A percentile compares a stretch with the other conserved stretches of the same genome.
Evolutionary conservation across 371 early-diverging fungal species (phyloP).

Genomic region (Sporodiniella umbellata): DNA sequence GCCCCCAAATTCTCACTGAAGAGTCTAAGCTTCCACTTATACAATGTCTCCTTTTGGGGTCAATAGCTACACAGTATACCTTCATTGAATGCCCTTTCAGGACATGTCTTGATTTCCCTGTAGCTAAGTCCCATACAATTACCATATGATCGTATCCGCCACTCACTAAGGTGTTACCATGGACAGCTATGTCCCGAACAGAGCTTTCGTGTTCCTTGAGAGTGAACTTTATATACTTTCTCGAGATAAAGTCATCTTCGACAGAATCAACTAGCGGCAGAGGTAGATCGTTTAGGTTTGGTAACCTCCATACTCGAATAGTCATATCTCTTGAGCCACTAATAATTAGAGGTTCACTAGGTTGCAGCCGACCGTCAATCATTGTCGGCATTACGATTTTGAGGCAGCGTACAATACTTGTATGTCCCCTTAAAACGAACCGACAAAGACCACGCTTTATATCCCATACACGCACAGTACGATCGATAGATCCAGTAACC

Average conservation of each 20-base stretch:
- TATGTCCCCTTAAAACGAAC: constrained; percentile 91
- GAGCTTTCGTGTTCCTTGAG: constrained; percentile 87
- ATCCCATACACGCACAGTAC: constrained; percentile 97
- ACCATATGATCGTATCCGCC: constrained; percentile 97
- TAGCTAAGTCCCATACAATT: constrained; percentile 88
- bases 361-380: constrained; percentile 53
- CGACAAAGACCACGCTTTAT: constrained; percentile 83
- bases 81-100: constrained; percentile 85
- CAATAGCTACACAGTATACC: constrained; percentile 91
- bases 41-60: constrained; percentile 77
- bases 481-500: constrained; percentile 97
- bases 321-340: constrained; percentile 98
- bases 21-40: constrained; percentile 97
- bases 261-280: constrained; percentile 3
- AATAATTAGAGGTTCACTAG: constrained; percentile 79
- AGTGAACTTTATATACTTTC: constrained; percentile 40
- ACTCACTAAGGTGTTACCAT: constrained; percentile 85
- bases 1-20: constrained; percentile 94
- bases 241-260: constrained; percentile 16
- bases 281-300: constrained; percentile 64
- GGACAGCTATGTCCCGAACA: constrained; percentile 92
- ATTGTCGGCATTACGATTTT: constrained; percentile 77
- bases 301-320: constrained; percentile 92
- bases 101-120: constrained; percentile 57
- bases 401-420: constrained; percentile 94